Percentiles rank a stretch among this genome's conserved stretches.
phyloP scores from a whole-genome alignment of 306 rosid genomes.

The Medicago arabica region DNA sequence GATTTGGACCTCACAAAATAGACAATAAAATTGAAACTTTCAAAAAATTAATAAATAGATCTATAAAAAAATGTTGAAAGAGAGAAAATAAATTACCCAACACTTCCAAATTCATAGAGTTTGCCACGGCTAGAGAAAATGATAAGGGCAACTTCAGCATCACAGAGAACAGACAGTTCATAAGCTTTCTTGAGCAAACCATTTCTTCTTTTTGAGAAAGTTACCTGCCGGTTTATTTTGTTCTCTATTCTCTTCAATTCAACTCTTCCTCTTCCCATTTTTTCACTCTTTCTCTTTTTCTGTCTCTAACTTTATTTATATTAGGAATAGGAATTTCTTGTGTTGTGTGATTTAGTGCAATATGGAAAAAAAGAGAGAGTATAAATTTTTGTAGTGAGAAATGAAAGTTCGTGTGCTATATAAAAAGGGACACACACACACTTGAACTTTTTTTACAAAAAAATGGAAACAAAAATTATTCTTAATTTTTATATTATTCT shows the following conservation, averaged over 20 bases:
- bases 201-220: constrained; percentile 62
- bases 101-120: constrained; percentile 82
- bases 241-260: constrained; percentile 89
- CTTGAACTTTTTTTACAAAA: constrained; percentile 52
- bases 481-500: constrained; percentile 43
- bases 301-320: constrained; percentile 42
- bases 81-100: constrained; percentile 57
- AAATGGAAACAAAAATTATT: constrained; percentile 59
- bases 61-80: background rate
- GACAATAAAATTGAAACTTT: background rate
- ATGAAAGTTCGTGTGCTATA: constrained; percentile 55
- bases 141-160: constrained; percentile 69
- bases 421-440: constrained; percentile 47
- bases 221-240: constrained; percentile 61
- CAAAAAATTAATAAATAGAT: background rate
- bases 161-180: constrained; percentile 60
- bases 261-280: constrained; percentile 87
- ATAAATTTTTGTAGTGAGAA: constrained; percentile 2
- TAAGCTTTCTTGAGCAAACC: constrained; percentile 65
- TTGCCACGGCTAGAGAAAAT: constrained; percentile 86
- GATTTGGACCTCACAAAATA: constrained; percentile 50
- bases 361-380: constrained; percentile 9
- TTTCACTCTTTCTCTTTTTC: constrained; percentile 33
- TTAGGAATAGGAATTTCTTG: background rate
- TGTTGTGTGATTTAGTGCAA: constrained; percentile 35